A percentile compares a stretch with the other conserved stretches of the same genome.
These are phyloP conservation scores for Straminergon stramineum DNA, from an alignment of 225 moss, liverwort and hornwort species.

Conservation along the genomic window DNA sequence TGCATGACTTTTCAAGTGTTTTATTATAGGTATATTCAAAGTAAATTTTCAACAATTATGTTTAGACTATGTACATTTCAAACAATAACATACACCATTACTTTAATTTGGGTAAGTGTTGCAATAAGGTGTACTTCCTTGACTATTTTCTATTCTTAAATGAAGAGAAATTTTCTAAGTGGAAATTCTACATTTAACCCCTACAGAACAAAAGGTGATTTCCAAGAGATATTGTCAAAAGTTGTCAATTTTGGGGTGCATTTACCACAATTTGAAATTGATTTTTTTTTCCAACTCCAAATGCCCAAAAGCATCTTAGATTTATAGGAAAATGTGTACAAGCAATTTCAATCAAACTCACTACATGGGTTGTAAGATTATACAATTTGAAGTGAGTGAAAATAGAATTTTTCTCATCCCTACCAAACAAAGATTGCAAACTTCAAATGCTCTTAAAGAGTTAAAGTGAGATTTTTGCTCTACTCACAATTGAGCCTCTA, in stretches of 20 bases:
- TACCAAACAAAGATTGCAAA: not conserved
- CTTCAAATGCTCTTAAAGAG: not conserved
- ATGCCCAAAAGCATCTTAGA: not conserved
- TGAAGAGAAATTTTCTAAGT: not conserved
- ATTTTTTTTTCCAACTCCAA: not conserved
- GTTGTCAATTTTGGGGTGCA: rapidly evolving
- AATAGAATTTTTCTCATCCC: not conserved
- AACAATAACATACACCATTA: not conserved
- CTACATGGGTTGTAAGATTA: not conserved
- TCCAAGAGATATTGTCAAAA: not conserved
- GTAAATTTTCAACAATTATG: not conserved
- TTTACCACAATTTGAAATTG: not conserved
- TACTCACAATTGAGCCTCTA: not conserved
- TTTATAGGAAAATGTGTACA: not conserved
- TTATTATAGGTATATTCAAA: too few species aligned
- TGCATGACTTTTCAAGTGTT: not conserved
- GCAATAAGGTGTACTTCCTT: too few species aligned
- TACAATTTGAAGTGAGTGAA: not conserved
- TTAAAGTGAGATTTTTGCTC: not conserved
- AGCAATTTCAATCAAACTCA: not conserved
- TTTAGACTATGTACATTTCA: not conserved
- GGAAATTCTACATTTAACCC: rapidly evolving
- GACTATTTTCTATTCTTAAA: not conserved
- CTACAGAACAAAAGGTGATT: not conserved
- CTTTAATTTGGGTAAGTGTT: not conserved